Conservation (phyloP, 2,329 filamentous ascomycete genomes). For the Aspergillus viridinutans region DNA sequence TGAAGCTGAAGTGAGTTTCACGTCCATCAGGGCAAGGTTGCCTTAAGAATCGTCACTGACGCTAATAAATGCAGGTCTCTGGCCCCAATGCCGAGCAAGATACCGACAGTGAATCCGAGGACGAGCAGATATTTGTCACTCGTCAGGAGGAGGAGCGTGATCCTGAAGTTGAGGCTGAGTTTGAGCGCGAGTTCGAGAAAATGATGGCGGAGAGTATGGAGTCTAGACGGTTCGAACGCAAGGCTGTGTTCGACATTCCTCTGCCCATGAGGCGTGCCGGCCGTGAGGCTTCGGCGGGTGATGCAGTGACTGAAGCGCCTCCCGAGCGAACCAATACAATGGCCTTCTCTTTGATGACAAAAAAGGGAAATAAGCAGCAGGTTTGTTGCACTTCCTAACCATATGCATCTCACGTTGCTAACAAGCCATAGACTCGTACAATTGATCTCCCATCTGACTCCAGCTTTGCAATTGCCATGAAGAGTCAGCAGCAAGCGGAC, state of each 20-base stretch:
- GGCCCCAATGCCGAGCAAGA: slow-evolving; percentile 45
- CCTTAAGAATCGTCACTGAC: background rate
- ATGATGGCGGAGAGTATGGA: slow-evolving; percentile 98
- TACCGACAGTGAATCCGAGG: slow-evolving; percentile 57
- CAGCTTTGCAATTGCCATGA: slow-evolving; percentile 93
- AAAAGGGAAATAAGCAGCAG: slow-evolving; percentile 93
- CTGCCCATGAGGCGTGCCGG: slow-evolving; percentile 74
- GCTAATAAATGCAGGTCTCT: slow-evolving; percentile 33
- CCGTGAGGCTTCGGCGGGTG: slow-evolving; percentile 53
- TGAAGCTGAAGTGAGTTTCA: slow-evolving; percentile 39
- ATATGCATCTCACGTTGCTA: slow-evolving; percentile 5
- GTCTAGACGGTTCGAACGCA: slow-evolving; percentile 92
- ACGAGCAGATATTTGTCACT: slow-evolving; percentile 88
- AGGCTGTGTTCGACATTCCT: slow-evolving; percentile 92
- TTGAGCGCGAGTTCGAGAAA: slow-evolving; percentile 95
- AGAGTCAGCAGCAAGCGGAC: slow-evolving; percentile 89
- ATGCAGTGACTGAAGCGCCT: slow-evolving; percentile 33
- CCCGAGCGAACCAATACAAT: slow-evolving; percentile 59
- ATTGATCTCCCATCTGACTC: slow-evolving; percentile 85
- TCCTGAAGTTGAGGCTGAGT: slow-evolving; percentile 91
- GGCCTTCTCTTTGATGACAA: slow-evolving; percentile 94
- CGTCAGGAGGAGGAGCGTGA: slow-evolving; percentile 86
- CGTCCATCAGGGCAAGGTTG: background rate
- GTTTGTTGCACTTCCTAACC: slow-evolving; percentile 43
- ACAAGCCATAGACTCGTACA: slow-evolving; percentile 66